Conservation (phyloP, 495 filamentous ascomycete genomes). For the Penicillium robsamsonii region DNA sequence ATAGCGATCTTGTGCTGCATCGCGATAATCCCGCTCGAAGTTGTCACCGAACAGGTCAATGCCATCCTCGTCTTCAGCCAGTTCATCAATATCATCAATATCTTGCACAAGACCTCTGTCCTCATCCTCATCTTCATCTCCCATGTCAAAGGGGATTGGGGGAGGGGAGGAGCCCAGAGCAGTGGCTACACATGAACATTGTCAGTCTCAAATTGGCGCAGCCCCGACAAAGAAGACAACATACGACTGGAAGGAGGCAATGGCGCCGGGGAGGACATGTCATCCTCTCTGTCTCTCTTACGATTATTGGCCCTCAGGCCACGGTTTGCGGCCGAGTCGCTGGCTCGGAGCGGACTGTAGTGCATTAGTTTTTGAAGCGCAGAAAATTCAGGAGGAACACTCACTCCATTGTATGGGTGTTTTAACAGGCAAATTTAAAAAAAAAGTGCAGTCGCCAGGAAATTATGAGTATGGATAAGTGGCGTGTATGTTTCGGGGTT, state of each 20-base stretch:
- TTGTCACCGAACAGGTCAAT: constrained; percentile 92
- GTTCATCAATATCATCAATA: constrained; percentile 91
- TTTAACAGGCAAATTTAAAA: constrained; percentile 1
- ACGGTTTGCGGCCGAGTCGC: constrained; percentile 83
- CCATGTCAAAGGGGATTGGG: constrained; percentile 55
- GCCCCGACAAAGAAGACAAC: constrained; percentile 37
- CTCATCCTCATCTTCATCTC: constrained; percentile 73
- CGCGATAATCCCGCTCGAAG: constrained; percentile 81
- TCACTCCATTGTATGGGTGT: constrained; percentile 42
- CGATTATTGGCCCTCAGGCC: constrained; percentile 62
- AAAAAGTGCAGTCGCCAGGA: background rate
- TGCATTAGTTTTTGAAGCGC: constrained; percentile 20
- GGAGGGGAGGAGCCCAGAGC: constrained; percentile 43
- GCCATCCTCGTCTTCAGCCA: constrained; percentile 90
- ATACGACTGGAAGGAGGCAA: constrained; percentile 70
- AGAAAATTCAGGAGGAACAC: constrained; percentile 17
- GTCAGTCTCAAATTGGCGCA: constrained; percentile 23
- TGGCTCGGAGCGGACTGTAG: constrained; percentile 72
- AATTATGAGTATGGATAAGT: background rate
- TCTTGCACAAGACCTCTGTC: constrained; percentile 73
- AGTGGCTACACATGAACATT: constrained; percentile 15
- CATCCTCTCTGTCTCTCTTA: constrained; percentile 78
- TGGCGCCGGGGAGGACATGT: constrained; percentile 63
- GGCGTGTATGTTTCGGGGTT: constrained; percentile 1
- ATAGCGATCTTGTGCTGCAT: constrained; percentile 61